Conservation (phyloP, 352 stramenopile species). For the Globisporangium emineosum region DNA sequence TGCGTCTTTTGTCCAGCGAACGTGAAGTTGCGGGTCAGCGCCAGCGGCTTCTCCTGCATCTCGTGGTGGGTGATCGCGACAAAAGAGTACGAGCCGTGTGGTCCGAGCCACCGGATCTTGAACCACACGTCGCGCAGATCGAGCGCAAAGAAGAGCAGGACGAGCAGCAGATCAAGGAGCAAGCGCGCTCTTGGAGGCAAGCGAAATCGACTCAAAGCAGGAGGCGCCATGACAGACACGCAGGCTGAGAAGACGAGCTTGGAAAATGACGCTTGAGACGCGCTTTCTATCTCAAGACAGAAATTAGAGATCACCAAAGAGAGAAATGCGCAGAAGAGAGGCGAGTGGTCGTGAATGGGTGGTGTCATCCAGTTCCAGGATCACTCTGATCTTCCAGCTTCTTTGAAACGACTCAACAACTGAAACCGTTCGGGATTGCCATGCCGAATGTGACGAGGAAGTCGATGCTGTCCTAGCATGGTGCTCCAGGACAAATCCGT, state of each 20-base stretch:
- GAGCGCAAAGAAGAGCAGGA: slow-evolving; percentile 32
- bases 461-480: too few relatives aligned
- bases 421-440: background rate
- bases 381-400: background rate
- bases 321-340: background rate
- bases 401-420: background rate
- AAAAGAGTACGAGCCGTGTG: slow-evolving; percentile 38
- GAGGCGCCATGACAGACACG: background rate
- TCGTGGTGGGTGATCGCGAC: slow-evolving; percentile 24
- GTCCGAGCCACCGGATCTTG: slow-evolving; percentile 51
- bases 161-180: slow-evolving; percentile 28
- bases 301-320: background rate
- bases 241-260: background rate
- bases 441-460: background rate
- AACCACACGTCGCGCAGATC: slow-evolving; percentile 58
- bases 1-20: slow-evolving; percentile 20
- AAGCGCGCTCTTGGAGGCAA: slow-evolving; percentile 14
- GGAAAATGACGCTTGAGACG: background rate
- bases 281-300: background rate
- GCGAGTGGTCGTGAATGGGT: background rate
- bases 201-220: background rate
- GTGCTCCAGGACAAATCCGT: slow-evolving; percentile 39
- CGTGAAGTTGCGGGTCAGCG: slow-evolving; percentile 11
- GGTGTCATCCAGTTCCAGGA: background rate
- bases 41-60: slow-evolving; percentile 14